phyloP scores from a whole-genome alignment of 345 rosid genomes.

The Litchi chinensis region DNA sequence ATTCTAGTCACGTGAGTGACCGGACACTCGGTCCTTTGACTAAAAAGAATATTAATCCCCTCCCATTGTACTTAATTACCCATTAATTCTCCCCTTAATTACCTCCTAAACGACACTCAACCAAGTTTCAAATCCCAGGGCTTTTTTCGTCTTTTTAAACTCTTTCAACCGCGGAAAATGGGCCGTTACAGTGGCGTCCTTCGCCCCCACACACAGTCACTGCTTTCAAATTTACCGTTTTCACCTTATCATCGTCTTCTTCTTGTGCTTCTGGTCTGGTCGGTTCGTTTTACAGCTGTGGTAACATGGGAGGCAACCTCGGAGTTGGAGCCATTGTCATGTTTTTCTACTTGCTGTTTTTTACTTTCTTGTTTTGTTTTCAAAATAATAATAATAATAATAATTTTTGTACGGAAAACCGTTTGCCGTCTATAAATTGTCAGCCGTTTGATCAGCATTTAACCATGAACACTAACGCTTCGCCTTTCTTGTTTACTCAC shows the following conservation, averaged over 20 bases:
- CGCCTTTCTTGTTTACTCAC: neutral
- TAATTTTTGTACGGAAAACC: neutral
- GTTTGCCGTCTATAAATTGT: neutral
- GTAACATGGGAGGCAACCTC: slow-evolving; percentile 40
- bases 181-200: slow-evolving; percentile 25
- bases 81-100: slow-evolving; percentile 20
- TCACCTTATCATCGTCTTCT: neutral
- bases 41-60: neutral
- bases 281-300: slow-evolving; percentile 28
- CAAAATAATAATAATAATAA: too few species aligned
- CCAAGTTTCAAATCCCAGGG: neutral
- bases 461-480: neutral
- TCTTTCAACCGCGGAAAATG: too few species aligned
- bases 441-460: neutral
- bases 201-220: too few species aligned
- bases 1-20: slow-evolving; percentile 48
- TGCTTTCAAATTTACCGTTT: slow-evolving; percentile 7
- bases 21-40: slow-evolving; percentile 45
- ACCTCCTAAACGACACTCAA: neutral
- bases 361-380: neutral
- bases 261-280: neutral
- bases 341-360: neutral
- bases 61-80: slow-evolving; percentile 3
- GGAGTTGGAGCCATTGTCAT: slow-evolving; percentile 26
- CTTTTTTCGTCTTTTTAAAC: slow-evolving; percentile 22